Evolutionary conservation across 129 eudicot species (phyloP), one percentile per base, ranked within the genome.

Genomic region (Helichrysum umbraculigerum): DNA sequence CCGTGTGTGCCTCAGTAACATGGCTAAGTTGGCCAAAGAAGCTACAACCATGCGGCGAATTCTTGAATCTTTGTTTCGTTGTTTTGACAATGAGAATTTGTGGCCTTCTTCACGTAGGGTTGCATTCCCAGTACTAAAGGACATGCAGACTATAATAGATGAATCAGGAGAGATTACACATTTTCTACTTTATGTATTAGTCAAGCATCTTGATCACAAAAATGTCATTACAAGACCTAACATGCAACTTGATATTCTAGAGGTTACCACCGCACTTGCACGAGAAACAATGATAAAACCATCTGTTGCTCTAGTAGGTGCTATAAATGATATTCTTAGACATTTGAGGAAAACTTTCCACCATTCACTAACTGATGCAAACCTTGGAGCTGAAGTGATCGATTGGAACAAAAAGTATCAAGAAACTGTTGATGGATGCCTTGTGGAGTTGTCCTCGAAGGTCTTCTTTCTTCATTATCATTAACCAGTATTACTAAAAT

Each of bases 201-300:
- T 89, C 77, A 89, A 89, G 86, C 96, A 89, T 81, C 96, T 89
- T 79, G 96, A 89, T 81, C 91, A 85, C 79, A 89, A 85, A 84
- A 89, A 87, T 83, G 96, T 89, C 29, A 68, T 87, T 30, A 83
- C 44, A 54, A 75, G 35, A 81, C 89, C 91, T 20, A 58, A 78
- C 66, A 87, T 87, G 88, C 89, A 89, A 64, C 81, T 87, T 35
- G 88, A 89, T 61, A 87, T 89, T 73, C 81, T 89, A 76, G 80
- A 83, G 56, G 84, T 85, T 73, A 85, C 86, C 75, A 89, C 87
- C 35, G 44, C 78, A 68, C 86, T 89, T 25, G 85, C 89, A 60
- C 89, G 81, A 59, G 81, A 83, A 39, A 87, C 89, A 21, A 87
- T 82, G 85, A 81, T 71, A 76, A 86, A 83, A 66, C 69, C 96